phyloP scores from a whole-genome alignment of 2,329 filamentous ascomycete species.

The Colletotrichum lini region DNA sequence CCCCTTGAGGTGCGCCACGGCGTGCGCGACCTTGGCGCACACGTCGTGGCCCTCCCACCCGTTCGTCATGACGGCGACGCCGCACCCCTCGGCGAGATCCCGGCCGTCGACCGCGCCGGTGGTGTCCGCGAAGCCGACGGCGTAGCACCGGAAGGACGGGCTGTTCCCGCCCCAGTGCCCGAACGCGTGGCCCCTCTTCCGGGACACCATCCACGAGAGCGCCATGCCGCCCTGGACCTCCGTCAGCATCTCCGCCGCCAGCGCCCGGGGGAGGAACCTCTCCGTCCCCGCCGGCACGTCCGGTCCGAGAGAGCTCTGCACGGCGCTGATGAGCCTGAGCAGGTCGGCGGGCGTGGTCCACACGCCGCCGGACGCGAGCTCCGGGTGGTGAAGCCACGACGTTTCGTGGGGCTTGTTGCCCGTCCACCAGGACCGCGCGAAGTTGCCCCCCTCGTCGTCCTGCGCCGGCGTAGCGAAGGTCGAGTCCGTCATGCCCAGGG shows the following conservation, averaged over 20 bases:
- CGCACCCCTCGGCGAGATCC: slow-evolving; percentile 36
- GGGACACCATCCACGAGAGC: slow-evolving; percentile 43
- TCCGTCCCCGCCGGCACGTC: not conserved
- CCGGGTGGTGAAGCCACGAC: slow-evolving; percentile 31
- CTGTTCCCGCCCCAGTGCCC: slow-evolving; percentile 43
- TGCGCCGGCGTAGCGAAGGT: slow-evolving; percentile 30
- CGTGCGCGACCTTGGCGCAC: slow-evolving; percentile 22
- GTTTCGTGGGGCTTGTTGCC: slow-evolving; percentile 7
- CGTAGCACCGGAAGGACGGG: slow-evolving; percentile 42
- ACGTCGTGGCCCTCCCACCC: slow-evolving; percentile 25
- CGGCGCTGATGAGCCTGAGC: slow-evolving; percentile 41
- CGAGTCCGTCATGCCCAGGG: slow-evolving; percentile 14
- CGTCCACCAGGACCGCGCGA: slow-evolving; percentile 32
- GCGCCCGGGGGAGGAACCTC: slow-evolving; percentile 34
- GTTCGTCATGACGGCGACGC: slow-evolving; percentile 45
- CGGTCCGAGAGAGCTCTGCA: slow-evolving; percentile 42
- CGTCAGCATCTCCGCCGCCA: slow-evolving; percentile 43
- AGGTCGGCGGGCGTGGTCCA: slow-evolving; percentile 46
- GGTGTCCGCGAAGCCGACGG: slow-evolving; percentile 39
- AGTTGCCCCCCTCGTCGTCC: slow-evolving; percentile 26
- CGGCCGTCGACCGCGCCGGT: slow-evolving; percentile 1
- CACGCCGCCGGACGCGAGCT: slow-evolving; percentile 30
- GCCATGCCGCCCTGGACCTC: slow-evolving; percentile 36
- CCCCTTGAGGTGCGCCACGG: slow-evolving; percentile 17
- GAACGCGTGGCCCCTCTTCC: slow-evolving; percentile 32